Percentiles rank a stretch among this genome's conserved stretches.
Evolutionary conservation across 805 yeast genomes (phyloP).

Genomic region (Zygosaccharomyces rouxii): DNA sequence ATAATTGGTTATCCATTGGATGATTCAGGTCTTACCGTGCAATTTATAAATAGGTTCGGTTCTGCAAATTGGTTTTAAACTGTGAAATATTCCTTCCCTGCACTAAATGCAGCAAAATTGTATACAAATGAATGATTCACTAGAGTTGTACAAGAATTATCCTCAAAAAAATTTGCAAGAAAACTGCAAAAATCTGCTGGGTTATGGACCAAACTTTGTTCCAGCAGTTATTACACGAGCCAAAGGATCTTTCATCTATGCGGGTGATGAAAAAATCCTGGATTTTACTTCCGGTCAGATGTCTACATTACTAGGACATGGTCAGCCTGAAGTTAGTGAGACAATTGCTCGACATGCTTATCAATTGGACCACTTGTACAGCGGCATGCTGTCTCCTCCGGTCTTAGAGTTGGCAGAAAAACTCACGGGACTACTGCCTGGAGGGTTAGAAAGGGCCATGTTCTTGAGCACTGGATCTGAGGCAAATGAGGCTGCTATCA

Average conservation of each 20-base stretch:
- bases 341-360: constrained; percentile 23
- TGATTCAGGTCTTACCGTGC: neutral
- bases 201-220: constrained; percentile 20
- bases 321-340: constrained; percentile 27
- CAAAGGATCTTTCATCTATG: constrained; percentile 25
- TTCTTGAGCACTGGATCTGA: constrained; percentile 35
- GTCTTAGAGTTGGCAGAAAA: constrained; percentile 32
- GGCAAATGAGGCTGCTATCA: constrained; percentile 35
- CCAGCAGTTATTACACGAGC: constrained; percentile 21
- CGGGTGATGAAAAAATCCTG: constrained; percentile 23
- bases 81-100: neutral
- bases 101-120: neutral
- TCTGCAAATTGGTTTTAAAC: neutral
- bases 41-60: neutral
- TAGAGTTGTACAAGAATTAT: constrained; percentile 2
- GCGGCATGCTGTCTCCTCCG: constrained; percentile 30
- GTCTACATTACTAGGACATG: constrained; percentile 29
- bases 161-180: constrained; percentile 5
- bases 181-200: constrained; percentile 11
- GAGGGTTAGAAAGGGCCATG: constrained; percentile 24
- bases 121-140: neutral
- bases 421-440: constrained; percentile 22
- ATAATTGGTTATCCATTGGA: neutral
- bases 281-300: constrained; percentile 32
- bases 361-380: constrained; percentile 25